Evolutionary conservation across 2,329 filamentous ascomycete species (phyloP), one percentile per base, ranked within the genome.

Genomic region (Phaeosphaeriaceae sp.): DNA sequence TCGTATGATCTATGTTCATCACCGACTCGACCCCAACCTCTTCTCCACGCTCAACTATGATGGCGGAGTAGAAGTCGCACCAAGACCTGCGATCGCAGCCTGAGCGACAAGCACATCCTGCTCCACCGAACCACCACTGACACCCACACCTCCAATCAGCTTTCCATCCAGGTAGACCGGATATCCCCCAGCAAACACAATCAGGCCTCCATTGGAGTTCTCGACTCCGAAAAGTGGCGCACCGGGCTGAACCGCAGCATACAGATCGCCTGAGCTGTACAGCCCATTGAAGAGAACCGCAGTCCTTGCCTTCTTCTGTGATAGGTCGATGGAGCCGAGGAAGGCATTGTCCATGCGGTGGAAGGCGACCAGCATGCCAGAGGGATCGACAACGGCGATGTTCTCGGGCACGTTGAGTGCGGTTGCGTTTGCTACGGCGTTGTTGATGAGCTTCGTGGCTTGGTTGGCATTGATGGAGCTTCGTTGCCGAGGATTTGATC

Each of bases 101-200:
- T 54, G 66, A 15, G 66, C 68, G 45, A 72, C 66, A 57, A 65
- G 51, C 3, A 71, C 55, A 60, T 74, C 72, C 51, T 73, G 69
- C 11, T 54, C 48, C 6, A 73, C 69, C 0, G 64, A 62, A 1
- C 71, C 72, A 17, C 72, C 72, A 53, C 69, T 72, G 10, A 71
- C 70, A 54, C 71, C 71, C 5, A 73, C 66, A 21, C 66, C 67
- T 2, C 71, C 70, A 54, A 74, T 69, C 51, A 74, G 54, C 17
- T 44, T 59, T 9, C 69, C 71, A 36, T 66, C 54, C 1, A 64
- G 22, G 27, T 68, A 72, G 10, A 73, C 59, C 21, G 72, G 72
- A n/a, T 73, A 42, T 33, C 69, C 70, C 31, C 71, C 71, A 0
- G 70, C 71, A 48, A 74, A 74, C 6, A 69, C 66, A 1, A 73